phyloP scores from a whole-genome alignment of 2,329 filamentous ascomycete species.

The Pseudogymnoascus sp. region DNA sequence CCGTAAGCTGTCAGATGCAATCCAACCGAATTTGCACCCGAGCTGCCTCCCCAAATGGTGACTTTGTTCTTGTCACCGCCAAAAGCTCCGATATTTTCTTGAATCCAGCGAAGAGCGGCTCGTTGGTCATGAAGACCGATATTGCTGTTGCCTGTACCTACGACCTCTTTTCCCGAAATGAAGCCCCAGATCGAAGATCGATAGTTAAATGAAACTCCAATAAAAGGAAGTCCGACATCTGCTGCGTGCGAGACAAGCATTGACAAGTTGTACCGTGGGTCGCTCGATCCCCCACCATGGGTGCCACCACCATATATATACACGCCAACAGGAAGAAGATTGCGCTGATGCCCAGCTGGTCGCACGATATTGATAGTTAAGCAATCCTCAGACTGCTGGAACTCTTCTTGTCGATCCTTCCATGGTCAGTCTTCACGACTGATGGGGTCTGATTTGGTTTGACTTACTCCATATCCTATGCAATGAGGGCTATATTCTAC shows the following conservation, averaged over 20 bases:
- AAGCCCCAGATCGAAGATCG: slow-evolving; percentile 35
- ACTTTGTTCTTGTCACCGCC: slow-evolving; percentile 38
- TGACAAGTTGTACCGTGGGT: slow-evolving; percentile 53
- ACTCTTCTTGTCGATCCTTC: too few species aligned
- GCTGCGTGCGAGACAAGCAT: slow-evolving; percentile 16
- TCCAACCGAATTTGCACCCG: slow-evolving; percentile 41
- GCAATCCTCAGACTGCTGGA: slow-evolving; percentile 40
- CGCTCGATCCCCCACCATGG: slow-evolving; percentile 39
- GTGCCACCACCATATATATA: slow-evolving; percentile 56
- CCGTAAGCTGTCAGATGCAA: slow-evolving; percentile 44
- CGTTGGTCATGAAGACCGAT: slow-evolving; percentile 35
- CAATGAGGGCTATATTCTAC: slow-evolving; percentile 38
- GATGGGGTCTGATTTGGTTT: too few species aligned
- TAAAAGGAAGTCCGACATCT: slow-evolving; percentile 26
- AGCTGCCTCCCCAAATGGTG: slow-evolving; percentile 43
- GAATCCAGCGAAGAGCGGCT: slow-evolving; percentile 37
- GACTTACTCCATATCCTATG: slow-evolving; percentile 35
- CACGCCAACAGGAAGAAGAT: slow-evolving; percentile 33
- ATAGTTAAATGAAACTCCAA: slow-evolving; percentile 37
- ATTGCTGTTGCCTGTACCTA: slow-evolving; percentile 33
- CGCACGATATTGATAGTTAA: slow-evolving; percentile 31
- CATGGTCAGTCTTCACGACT: too few species aligned
- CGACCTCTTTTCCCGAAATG: slow-evolving; percentile 31
- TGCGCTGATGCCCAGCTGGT: slow-evolving; percentile 11
- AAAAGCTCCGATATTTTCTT: slow-evolving; percentile 19